Conservation (phyloP, 805 yeast species). For the Teunomyces stri region DNA sequence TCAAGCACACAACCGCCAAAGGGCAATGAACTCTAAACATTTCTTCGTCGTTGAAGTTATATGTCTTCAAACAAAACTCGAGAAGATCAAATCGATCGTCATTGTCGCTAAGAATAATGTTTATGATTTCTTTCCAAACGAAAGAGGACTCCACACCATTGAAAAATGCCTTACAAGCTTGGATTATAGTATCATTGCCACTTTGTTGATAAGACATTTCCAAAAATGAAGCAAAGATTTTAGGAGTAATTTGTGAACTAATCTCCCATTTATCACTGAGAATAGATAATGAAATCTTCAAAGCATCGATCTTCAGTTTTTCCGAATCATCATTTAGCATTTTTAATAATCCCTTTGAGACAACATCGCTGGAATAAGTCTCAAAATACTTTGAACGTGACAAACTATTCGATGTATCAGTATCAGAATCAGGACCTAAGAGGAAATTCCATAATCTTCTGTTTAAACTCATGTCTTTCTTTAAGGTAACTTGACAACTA, state of each 20-base stretch:
- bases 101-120: conserved; percentile 34
- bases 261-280: conserved; percentile 95
- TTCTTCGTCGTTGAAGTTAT: conserved; percentile 83
- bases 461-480: conserved; percentile 91
- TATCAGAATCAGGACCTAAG: conserved; percentile 64
- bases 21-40: conserved; percentile 78
- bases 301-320: conserved; percentile 47
- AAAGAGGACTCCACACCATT: conserved; percentile 80
- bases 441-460: conserved; percentile 94
- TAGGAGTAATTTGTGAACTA: conserved; percentile 71
- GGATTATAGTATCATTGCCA: conserved; percentile 45
- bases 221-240: conserved; percentile 64
- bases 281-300: conserved; percentile 60
- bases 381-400: conserved; percentile 55
- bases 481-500: conserved; percentile 66
- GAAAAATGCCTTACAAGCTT: conserved; percentile 66
- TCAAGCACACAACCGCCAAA: conserved; percentile 51
- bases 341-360: conserved; percentile 53
- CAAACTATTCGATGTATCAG: conserved; percentile 14
- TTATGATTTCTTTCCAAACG: conserved; percentile 66
- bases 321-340: conserved; percentile 34
- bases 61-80: conserved; percentile 57
- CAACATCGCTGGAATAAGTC: conserved; percentile 49
- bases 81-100: conserved; percentile 45
- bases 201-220: conserved; percentile 37